Base-by-base conservation (phyloP, 352 stramenopile species). In the Phytophthora ohioensis region DNA sequence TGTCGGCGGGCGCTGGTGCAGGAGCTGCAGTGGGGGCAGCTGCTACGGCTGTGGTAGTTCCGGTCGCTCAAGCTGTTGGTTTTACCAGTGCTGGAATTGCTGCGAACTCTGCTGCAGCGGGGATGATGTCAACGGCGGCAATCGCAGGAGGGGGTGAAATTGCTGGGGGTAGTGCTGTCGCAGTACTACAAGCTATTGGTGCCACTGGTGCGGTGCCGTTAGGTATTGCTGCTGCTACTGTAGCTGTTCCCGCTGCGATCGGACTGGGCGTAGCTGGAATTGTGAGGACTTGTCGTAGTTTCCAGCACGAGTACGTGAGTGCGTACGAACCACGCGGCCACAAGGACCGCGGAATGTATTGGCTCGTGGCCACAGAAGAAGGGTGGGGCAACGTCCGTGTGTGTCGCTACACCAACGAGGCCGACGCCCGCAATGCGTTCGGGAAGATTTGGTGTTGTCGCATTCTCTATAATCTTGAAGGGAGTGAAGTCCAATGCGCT, bases 311-410 rank as follows among this genome's bases (percentile, higher is more conserved):
- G 34, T 67, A 52, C 21, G 8, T 61, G 15, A 71, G 36, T 68
- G 63, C 63, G 17, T 73, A 76, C 64, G 47, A 73, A 15, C 30
- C 45, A 35, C 61, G 42, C 17, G 30, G 46, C 32, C 15, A 36
- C 30, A 12, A 32, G 4, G 41, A 46, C 10, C 11, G 3, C 12
- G 55, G 17, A 10, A 56, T 66, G 9, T 63, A 47, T 17, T 73
- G 69, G 69, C 12, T 77, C 3, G 35, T 77, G 6, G 69, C 69
- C 12, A 77, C 69, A 11, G 64, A 77, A 35, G 58, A 77, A 73
- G 69, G 64, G 3, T 62, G 53, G 6, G 46, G 52, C 11, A 73
- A 73, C 15, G 69, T 73, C 1, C 64, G 69, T 2, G 58, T 73
- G 17, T 77, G 58, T 21, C 69, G 21, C 43, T 77, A 73, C 47